Evolutionary conservation across 768 basidiomycete species (phyloP), one percentile per base, ranked within the genome.

Genomic region (Saitozyma sp.): DNA sequence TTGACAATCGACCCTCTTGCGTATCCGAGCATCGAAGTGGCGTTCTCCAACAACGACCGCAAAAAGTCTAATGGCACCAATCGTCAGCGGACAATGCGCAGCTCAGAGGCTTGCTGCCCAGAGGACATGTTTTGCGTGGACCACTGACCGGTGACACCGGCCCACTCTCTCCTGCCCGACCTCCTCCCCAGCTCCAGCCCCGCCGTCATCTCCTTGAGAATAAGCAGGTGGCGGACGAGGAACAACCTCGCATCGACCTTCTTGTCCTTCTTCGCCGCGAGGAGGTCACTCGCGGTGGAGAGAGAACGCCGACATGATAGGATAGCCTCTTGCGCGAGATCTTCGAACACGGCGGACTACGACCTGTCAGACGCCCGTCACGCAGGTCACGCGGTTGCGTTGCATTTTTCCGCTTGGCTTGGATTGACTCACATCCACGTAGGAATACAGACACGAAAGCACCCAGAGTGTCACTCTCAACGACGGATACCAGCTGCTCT

Each of bases 271-370:
- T 69, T 68, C 1, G 81, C 70, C 20, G 84, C 83, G 54, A 97
- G 83, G 19, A 83, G 81, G n/a, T 88, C 84, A 2, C 73, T 84
- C 0, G 90, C 92, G 6, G 84, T 78, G 42, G 89, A 82, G 4
- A 98, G 84, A 0, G 94, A 95, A 62, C 88, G 84, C 42, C 88
- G 86, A 76, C 93, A 95, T 5, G 92, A 82, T 11, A 84, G 83
- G 40, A 96, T 84, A 0, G 94, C 91, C 80, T 97, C 94, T 80
- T 93, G 91, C 0, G 95, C 93, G 46, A 98, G 90, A 77, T 99
- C 96, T 70, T 93, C 90, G 62, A 96, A 99, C 61, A 97, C 94
- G 1, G 87, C 88, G n/a, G 90, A 88, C 93, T 98, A 62, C 8
- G 39, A 17, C 9, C n/a, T 11, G n/a, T 56, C 48, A 60, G 63